A percentile compares a stretch with the other conserved stretches of the same genome.
These are phyloP conservation scores for Sclerotinia spermophila DNA, from an alignment of 2,329 filamentous ascomycete species.

Conservation along the genomic window DNA sequence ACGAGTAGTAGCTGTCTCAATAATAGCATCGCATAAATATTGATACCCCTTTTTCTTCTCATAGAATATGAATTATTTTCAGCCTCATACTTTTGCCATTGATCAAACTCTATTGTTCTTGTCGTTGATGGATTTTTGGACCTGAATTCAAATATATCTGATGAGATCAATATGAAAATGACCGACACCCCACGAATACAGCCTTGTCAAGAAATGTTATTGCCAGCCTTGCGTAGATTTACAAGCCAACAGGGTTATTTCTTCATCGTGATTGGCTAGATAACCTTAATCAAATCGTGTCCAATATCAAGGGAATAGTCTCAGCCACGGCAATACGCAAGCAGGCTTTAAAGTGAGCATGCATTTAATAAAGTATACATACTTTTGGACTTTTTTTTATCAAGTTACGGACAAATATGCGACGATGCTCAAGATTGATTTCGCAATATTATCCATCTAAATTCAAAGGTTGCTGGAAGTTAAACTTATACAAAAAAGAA, in stretches of 20 bases:
- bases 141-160: neutral
- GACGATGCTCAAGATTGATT: neutral
- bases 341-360: neutral
- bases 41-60: slow-evolving; percentile 19
- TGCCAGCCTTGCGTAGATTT: slow-evolving; percentile 9
- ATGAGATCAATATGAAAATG: too few species aligned
- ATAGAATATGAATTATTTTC: neutral
- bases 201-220: slow-evolving; percentile 11
- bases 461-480: neutral
- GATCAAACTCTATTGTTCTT: neutral
- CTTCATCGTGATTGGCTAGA: neutral
- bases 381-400: neutral
- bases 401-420: slow-evolving; percentile 5
- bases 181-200: neutral
- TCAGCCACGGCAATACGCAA: slow-evolving; percentile 12
- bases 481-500: neutral
- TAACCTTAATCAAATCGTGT: slow-evolving; percentile 15
- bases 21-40: neutral
- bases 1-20: neutral
- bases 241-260: neutral
- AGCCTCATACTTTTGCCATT: neutral
- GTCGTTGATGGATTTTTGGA: neutral
- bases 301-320: slow-evolving; percentile 12
- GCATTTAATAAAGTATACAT: neutral
- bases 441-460: neutral